Conservation (phyloP, 768 basidiomycete genomes). For the Cantharellus anzutake region DNA sequence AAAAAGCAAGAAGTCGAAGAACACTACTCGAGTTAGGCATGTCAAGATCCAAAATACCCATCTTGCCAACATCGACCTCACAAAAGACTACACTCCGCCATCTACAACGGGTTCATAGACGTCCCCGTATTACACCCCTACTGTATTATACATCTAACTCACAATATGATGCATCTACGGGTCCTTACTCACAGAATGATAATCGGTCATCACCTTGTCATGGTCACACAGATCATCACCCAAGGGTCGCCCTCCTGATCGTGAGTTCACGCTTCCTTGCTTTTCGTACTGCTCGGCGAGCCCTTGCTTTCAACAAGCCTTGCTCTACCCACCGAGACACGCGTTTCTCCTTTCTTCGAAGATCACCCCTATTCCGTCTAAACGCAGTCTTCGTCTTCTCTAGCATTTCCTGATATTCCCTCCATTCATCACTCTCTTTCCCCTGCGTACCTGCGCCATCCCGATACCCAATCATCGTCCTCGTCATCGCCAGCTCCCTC, state of each 20-base stretch:
- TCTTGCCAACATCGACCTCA: slow-evolving; percentile 62
- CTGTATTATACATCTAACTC: no score
- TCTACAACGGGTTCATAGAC: not conserved
- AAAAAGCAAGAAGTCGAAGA: slow-evolving; percentile 57
- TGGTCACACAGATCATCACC: not conserved
- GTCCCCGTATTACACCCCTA: no score
- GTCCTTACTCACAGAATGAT: not conserved
- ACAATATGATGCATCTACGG: not conserved
- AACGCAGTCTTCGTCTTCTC: no score
- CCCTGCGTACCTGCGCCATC: not conserved
- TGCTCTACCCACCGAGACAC: no score
- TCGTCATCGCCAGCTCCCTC: slow-evolving; percentile 18
- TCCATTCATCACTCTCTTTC: not conserved
- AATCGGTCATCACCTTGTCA: not conserved
- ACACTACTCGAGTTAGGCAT: slow-evolving; percentile 52
- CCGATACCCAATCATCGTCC: not conserved
- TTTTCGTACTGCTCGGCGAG: not conserved
- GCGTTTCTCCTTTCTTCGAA: not conserved
- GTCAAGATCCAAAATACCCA: slow-evolving; percentile 79
- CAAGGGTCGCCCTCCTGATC: not conserved
- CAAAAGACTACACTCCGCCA: slow-evolving; percentile 37
- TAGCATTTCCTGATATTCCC: no score
- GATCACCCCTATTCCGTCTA: not conserved
- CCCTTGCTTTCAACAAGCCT: not conserved
- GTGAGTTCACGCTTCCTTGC: not conserved